Conservation (phyloP, 306 rosid genomes). For the Hippophae rhamnoides region DNA sequence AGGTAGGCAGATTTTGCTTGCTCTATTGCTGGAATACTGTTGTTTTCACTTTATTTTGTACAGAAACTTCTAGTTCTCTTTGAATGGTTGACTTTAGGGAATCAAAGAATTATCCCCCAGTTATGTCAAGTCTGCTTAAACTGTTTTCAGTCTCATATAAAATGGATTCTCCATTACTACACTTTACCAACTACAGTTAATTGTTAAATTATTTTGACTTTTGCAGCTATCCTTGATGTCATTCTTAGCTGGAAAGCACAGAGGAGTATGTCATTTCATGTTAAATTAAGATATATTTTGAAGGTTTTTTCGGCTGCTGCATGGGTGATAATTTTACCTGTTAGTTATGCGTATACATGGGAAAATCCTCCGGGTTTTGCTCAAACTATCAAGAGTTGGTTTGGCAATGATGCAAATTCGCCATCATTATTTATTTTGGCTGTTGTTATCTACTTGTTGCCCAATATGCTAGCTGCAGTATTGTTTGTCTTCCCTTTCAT, state of each 20-base stretch:
- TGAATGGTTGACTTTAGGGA: no score
- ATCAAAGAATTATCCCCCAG: no score
- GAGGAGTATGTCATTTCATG: slow-evolving; percentile 72
- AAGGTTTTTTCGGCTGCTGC: slow-evolving; percentile 88
- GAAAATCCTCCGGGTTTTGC: slow-evolving; percentile 92
- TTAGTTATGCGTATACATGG: slow-evolving; percentile 85
- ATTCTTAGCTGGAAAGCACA: slow-evolving; percentile 90
- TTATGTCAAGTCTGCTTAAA: no score
- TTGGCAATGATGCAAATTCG: slow-evolving; percentile 47
- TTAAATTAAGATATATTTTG: slow-evolving; percentile 73
- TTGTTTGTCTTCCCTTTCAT: slow-evolving; percentile 79
- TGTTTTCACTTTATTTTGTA: background rate
- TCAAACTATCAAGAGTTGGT: slow-evolving; percentile 91
- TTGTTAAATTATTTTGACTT: slow-evolving; percentile 9
- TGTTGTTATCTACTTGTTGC: slow-evolving; percentile 70
- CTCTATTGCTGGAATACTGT: background rate
- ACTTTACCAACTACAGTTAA: slow-evolving; percentile 8
- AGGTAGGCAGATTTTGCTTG: slow-evolving; percentile 34
- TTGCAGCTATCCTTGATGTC: slow-evolving; percentile 87
- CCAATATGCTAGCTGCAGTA: slow-evolving; percentile 74
- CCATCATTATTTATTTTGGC: slow-evolving; percentile 87
- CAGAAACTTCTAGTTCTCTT: background rate
- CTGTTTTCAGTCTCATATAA: no score
- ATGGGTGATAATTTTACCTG: slow-evolving; percentile 85
- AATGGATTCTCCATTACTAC: no score